phyloP scores from a whole-genome alignment of 1,284 basidiomycete genomes.

The Peniophora sp. region DNA sequence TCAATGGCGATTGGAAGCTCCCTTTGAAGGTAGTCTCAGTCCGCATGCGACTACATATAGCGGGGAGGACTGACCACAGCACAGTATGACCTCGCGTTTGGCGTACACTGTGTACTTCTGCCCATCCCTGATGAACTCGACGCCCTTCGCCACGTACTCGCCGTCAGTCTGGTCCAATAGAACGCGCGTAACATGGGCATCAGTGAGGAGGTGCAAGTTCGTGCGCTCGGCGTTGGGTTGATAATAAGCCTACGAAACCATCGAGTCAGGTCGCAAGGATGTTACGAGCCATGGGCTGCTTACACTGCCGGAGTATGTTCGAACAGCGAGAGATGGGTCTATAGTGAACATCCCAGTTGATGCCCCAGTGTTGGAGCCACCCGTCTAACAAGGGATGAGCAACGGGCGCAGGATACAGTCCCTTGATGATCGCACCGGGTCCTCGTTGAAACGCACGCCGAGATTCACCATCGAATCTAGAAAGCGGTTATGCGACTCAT shows the following conservation, averaged over 20 bases:
- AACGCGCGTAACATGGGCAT: constrained; percentile 5
- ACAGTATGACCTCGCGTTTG: constrained; percentile 24
- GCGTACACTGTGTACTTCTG: constrained; percentile 18
- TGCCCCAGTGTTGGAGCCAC: constrained; percentile 1
- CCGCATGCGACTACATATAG: no score
- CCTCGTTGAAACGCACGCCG: constrained; percentile 2
- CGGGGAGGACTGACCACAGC: constrained; percentile 8
- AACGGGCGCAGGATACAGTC: no score
- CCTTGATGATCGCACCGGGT: not conserved
- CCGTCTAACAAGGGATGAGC: not conserved
- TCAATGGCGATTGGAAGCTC: not conserved
- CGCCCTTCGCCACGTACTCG: constrained; percentile 16
- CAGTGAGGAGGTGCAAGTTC: constrained; percentile 6
- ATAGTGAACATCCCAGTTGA: not conserved
- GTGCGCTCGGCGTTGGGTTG: constrained; percentile 3
- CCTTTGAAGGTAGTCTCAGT: not conserved
- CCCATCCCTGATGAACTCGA: constrained; percentile 15
- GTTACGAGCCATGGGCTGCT: no score
- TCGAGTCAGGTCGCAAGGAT: no score
- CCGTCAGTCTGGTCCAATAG: not conserved
- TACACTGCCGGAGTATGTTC: constrained; percentile 6
- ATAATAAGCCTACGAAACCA: constrained; percentile 7
- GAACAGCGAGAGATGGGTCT: constrained; percentile 3
- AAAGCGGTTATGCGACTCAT: constrained; percentile 1
- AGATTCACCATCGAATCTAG: not conserved